Conservation (phyloP, 225 moss, liverwort and hornwort genomes). For the Thuidium tamariscinum region DNA sequence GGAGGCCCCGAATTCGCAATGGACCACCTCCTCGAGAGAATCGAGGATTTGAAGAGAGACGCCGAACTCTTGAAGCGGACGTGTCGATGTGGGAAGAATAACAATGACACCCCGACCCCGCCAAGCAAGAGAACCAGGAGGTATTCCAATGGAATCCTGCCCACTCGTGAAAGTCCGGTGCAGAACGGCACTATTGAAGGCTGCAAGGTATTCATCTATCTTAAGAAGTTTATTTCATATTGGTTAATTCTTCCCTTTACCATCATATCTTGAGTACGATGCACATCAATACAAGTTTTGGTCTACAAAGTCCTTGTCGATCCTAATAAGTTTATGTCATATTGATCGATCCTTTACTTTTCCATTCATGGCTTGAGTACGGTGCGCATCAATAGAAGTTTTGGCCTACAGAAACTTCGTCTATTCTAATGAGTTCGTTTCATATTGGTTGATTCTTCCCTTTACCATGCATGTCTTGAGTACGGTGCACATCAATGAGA, state of each 20-base stretch:
- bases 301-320: too few species aligned
- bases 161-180: neutral
- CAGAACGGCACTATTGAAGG: neutral
- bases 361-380: neutral
- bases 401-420: neutral
- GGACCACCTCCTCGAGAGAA: constrained; percentile 21
- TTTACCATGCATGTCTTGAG: neutral
- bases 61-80: neutral
- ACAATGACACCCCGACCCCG: neutral
- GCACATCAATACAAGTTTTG: neutral
- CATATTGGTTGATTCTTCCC: neutral
- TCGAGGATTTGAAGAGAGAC: constrained; percentile 15
- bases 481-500: neutral
- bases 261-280: neutral
- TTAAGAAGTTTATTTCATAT: neutral
- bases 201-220: neutral
- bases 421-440: neutral
- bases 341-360: neutral
- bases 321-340: neutral
- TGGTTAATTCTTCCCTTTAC: neutral
- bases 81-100: neutral
- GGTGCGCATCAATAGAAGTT: neutral
- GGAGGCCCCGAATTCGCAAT: neutral
- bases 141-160: neutral
- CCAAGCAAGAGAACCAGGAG: constrained; percentile 5